These are phyloP conservation scores for Pistacia integerrima DNA, from an alignment of 345 rosid species.

Conservation along the genomic window DNA sequence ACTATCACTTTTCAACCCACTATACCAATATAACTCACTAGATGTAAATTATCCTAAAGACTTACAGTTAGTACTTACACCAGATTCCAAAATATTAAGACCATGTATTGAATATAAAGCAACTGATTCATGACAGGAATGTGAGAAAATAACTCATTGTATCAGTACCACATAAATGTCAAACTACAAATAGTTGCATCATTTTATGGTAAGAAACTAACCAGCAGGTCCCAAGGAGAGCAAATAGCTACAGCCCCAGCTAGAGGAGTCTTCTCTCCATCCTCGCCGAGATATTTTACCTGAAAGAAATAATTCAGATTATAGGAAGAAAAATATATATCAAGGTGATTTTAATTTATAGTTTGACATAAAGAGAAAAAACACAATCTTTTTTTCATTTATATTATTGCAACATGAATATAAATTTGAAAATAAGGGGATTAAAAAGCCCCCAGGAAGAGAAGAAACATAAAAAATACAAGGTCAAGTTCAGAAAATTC, in stretches of 20 bases:
- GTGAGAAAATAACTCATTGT: not conserved
- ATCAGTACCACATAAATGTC: not conserved
- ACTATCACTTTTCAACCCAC: not conserved
- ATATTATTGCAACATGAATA: no score
- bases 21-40: not conserved
- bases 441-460: no score
- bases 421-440: no score
- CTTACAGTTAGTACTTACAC: not conserved
- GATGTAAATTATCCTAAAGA: not conserved
- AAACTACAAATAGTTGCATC: not conserved
- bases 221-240: slow-evolving; percentile 97
- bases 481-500: no score
- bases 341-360: not conserved
- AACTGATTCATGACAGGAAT: not conserved
- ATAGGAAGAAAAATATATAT: not conserved
- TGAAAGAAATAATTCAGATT: slow-evolving; percentile 26
- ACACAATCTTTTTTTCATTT: no score
- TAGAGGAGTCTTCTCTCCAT: slow-evolving; percentile 64
- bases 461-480: no score
- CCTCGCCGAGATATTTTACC: slow-evolving; percentile 98
- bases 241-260: slow-evolving; percentile 86
- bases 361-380: not conserved
- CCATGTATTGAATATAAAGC: not conserved
- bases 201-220: slow-evolving; percentile 35
- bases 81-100: not conserved